Conservation (phyloP, 2,329 filamentous ascomycete species). For the Botryotinia narcissicola region DNA sequence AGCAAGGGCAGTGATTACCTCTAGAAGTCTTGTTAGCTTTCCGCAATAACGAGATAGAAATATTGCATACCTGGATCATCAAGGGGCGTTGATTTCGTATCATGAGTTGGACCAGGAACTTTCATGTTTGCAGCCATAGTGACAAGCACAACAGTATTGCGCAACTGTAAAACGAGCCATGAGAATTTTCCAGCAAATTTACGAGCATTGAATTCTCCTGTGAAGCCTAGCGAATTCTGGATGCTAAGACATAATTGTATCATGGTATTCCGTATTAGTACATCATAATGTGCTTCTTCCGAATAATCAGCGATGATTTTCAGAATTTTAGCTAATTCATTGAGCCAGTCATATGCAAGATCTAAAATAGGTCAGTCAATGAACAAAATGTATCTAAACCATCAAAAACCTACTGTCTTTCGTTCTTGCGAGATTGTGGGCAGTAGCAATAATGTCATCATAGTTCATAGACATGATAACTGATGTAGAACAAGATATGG, state of each 20-base stretch:
- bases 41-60: neutral
- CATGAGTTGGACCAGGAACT: slow-evolving; percentile 49
- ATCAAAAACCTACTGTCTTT: slow-evolving; percentile 29
- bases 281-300: slow-evolving; percentile 68
- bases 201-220: slow-evolving; percentile 59
- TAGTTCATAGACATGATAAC: slow-evolving; percentile 51
- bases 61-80: slow-evolving; percentile 58
- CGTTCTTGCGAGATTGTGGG: slow-evolving; percentile 40
- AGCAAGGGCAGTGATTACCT: slow-evolving; percentile 69
- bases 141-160: slow-evolving; percentile 66
- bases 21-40: slow-evolving; percentile 41
- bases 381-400: neutral
- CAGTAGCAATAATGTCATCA: slow-evolving; percentile 71
- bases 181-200: slow-evolving; percentile 71
- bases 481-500: slow-evolving; percentile 50
- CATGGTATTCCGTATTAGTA: slow-evolving; percentile 68
- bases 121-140: slow-evolving; percentile 57
- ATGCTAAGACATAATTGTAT: slow-evolving; percentile 77
- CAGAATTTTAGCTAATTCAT: slow-evolving; percentile 65
- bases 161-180: slow-evolving; percentile 70
- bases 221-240: slow-evolving; percentile 74
- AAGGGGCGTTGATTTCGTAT: slow-evolving; percentile 53
- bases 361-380: slow-evolving; percentile 42
- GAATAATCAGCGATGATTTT: slow-evolving; percentile 79
- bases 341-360: slow-evolving; percentile 61